Percentiles rank a stretch among this genome's conserved stretches.
Conservation (phyloP, 768 basidiomycete species). For the Thelephora aurantiotincta region DNA sequence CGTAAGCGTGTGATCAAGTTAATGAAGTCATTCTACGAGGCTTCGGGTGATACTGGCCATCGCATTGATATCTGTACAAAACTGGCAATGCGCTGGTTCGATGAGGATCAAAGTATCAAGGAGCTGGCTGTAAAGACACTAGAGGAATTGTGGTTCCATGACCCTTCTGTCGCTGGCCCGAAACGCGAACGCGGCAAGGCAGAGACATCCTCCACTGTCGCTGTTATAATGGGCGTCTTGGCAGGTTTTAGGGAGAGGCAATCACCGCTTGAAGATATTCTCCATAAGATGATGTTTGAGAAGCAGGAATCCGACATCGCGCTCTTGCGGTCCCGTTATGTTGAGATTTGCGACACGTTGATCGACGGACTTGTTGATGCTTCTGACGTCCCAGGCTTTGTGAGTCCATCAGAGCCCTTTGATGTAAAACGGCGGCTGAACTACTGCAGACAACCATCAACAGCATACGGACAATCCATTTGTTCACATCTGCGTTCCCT, state of each 20-base stretch:
- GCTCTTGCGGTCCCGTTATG: constrained; percentile 51
- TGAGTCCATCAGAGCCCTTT: constrained; percentile 21
- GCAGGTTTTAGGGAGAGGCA: constrained; percentile 74
- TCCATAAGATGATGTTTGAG: constrained; percentile 69
- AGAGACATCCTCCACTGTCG: constrained; percentile 47
- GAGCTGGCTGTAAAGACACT: constrained; percentile 83
- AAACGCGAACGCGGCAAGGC: constrained; percentile 38
- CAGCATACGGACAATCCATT: constrained; percentile 73
- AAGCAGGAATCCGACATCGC: constrained; percentile 45
- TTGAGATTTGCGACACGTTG: constrained; percentile 70
- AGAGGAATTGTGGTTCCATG: constrained; percentile 83
- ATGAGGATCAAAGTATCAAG: constrained; percentile 92
- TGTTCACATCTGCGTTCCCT: constrained; percentile 75
- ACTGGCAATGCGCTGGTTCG: constrained; percentile 72
- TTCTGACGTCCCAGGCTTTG: constrained; percentile 63
- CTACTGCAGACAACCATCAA: constrained; percentile 56
- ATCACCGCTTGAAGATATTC: constrained; percentile 69
- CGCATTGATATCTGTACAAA: constrained; percentile 71
- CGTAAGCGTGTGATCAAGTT: constrained; percentile 95
- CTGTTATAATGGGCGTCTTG: constrained; percentile 76
- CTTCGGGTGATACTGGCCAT: constrained; percentile 42
- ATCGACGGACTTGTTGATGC: constrained; percentile 87
- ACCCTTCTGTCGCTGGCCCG: constrained; percentile 14
- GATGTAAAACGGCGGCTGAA: constrained; percentile 1
- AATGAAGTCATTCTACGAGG: constrained; percentile 65